Percentiles rank a stretch among this genome's conserved stretches.
phyloP scores from a whole-genome alignment of 176 grass and related monocot species.

The Oryza rufipogon region DNA sequence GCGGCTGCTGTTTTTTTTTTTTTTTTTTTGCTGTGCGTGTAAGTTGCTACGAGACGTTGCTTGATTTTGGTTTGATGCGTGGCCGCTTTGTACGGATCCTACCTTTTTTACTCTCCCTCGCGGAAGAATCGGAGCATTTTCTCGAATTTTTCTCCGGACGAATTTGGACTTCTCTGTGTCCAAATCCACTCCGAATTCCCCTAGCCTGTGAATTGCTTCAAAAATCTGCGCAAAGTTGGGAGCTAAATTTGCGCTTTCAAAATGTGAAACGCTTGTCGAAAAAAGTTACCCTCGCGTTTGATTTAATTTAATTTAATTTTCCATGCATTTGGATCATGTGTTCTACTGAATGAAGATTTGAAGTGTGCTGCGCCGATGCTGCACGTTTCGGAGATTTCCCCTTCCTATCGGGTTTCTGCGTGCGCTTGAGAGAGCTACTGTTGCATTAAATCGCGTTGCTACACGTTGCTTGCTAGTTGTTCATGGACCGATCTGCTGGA shows the following conservation, averaged over 20 bases:
- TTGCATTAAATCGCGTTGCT: not conserved
- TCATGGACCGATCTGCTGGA: conserved; percentile 15
- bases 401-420: not conserved
- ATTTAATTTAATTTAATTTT: not conserved
- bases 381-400: not conserved
- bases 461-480: not conserved
- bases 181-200: not conserved
- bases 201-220: not conserved
- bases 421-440: not conserved
- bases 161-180: not conserved
- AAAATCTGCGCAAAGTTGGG: not conserved
- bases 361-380: not conserved
- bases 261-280: not conserved
- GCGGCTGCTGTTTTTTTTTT: no score
- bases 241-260: not conserved
- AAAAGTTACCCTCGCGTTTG: not conserved
- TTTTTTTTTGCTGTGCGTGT: not conserved
- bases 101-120: not conserved
- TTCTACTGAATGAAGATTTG: no score
- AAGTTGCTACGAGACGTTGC: not conserved
- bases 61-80: not conserved
- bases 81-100: not conserved
- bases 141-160: not conserved
- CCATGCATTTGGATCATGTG: conserved; percentile 7
- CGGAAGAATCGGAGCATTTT: not conserved